Evolutionary conservation across 345 rosid species (phyloP).

Genomic region (Xanthoceras sorbifolium): DNA sequence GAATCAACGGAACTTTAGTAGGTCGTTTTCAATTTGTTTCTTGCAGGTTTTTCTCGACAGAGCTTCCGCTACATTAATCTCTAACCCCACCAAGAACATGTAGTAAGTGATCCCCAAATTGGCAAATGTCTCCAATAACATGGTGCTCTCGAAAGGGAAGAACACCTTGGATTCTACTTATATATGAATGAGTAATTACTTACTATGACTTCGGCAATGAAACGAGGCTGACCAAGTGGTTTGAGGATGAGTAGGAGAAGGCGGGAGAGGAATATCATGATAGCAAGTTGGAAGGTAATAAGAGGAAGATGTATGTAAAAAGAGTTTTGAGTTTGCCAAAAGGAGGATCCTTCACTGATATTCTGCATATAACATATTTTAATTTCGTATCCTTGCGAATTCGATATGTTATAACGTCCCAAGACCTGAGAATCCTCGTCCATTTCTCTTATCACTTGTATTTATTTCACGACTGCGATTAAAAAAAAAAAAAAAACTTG

Average conservation of each 20-base stretch:
- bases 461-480: too few relatives aligned
- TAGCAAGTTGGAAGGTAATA: slow-evolving; percentile 24
- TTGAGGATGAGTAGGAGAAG: slow-evolving; percentile 27
- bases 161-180: background rate
- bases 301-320: slow-evolving; percentile 24
- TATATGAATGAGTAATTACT: background rate
- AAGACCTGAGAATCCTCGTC: too few relatives aligned
- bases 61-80: slow-evolving; percentile 31
- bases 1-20: too few relatives aligned
- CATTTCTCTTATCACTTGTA: too few relatives aligned
- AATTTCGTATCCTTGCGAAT: background rate
- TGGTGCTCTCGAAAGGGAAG: background rate
- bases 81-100: slow-evolving; percentile 39
- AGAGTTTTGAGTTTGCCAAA: slow-evolving; percentile 27
- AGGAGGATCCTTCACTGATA: background rate
- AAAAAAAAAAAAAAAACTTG: too few relatives aligned
- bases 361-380: slow-evolving; percentile 13
- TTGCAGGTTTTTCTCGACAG: too few relatives aligned
- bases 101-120: slow-evolving; percentile 26
- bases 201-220: slow-evolving; percentile 36
- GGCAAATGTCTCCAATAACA: slow-evolving; percentile 18
- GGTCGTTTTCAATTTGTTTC: too few relatives aligned
- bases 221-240: slow-evolving; percentile 31
- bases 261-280: slow-evolving; percentile 15
- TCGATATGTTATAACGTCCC: background rate